phyloP scores from a whole-genome alignment of 305 asterid genomes.

The Fraxinus dipetala region DNA sequence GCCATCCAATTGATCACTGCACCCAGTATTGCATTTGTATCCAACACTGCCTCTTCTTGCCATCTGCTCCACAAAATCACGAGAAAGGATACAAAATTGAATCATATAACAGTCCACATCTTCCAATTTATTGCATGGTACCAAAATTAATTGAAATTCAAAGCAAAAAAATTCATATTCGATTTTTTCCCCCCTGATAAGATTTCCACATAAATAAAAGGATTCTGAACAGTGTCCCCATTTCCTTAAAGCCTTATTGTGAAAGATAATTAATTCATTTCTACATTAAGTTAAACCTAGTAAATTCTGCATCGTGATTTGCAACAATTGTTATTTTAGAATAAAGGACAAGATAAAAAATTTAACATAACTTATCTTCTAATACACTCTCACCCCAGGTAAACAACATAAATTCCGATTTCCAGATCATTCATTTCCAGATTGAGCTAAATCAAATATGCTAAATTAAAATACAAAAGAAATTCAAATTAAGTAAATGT shows the following conservation, averaged over 20 bases:
- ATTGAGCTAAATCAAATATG: not conserved
- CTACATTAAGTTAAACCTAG: not conserved
- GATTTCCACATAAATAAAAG: not conserved
- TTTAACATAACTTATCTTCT: not conserved
- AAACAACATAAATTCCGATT: not conserved
- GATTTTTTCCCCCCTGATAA: conserved; percentile 13
- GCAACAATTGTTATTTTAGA: not conserved
- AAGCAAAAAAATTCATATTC: not conserved
- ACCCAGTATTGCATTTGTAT: conserved; percentile 40
- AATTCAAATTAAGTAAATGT: not conserved
- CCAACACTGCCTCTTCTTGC: conserved; percentile 55
- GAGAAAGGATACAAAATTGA: not conserved
- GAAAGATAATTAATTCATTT: not conserved
- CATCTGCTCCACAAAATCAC: conserved; percentile 43
- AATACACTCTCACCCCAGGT: not conserved
- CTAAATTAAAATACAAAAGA: not conserved
- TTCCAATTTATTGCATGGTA: not conserved
- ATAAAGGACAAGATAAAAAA: not conserved
- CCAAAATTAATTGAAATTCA: conserved; percentile 10
- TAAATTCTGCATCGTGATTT: not conserved
- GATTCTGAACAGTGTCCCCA: not conserved
- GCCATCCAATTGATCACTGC: conserved; percentile 37
- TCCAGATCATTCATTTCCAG: not conserved
- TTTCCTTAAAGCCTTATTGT: not conserved
- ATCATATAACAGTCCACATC: not conserved